Evolutionary conservation across 352 stramenopile genomes (phyloP).

Genomic region (Phytophthora europaea): DNA sequence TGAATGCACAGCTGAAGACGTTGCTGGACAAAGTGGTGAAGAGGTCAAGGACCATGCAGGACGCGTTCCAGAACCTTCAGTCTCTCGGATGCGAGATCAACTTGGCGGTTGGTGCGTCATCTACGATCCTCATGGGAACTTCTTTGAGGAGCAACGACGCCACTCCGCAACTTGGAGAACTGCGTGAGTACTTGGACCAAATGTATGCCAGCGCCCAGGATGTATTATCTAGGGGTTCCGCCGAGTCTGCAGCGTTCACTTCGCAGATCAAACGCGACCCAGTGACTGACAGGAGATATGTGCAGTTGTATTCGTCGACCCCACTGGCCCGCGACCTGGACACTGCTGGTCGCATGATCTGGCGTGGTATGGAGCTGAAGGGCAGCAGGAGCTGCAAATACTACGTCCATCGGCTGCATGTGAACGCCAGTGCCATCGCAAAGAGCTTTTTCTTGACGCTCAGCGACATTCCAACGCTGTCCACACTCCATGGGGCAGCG

Average conservation of each 20-base stretch:
- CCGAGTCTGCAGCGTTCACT: constrained; percentile 4
- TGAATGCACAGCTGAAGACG: constrained; percentile 26
- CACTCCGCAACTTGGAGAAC: constrained; percentile 27
- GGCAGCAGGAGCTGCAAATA: constrained; percentile 19
- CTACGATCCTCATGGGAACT: constrained; percentile 14
- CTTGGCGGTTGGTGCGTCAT: constrained; percentile 13
- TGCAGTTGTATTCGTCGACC: constrained; percentile 24
- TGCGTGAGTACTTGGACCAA: constrained; percentile 22
- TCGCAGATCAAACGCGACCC: constrained; percentile 31
- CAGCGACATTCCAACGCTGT: background rate
- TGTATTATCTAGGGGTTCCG: constrained; percentile 10
- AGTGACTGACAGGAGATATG: constrained; percentile 8
- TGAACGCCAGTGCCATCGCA: constrained; percentile 27
- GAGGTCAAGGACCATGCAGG: constrained; percentile 19
- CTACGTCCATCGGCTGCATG: constrained; percentile 23
- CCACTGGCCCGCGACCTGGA: constrained; percentile 22
- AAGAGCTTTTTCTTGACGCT: constrained; percentile 34
- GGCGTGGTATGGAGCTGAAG: constrained; percentile 29
- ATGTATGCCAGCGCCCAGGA: constrained; percentile 23
- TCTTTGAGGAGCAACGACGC: constrained; percentile 32
- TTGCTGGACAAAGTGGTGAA: constrained; percentile 26
- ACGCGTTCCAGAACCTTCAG: constrained; percentile 25
- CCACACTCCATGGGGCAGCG: constrained; percentile 24
- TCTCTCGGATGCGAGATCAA: constrained; percentile 24
- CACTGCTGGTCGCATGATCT: constrained; percentile 26